A percentile compares a stretch with the other conserved stretches of the same genome.
Evolutionary conservation across 805 yeast species (phyloP).

Genomic region (Ogataea parapolymorpha): DNA sequence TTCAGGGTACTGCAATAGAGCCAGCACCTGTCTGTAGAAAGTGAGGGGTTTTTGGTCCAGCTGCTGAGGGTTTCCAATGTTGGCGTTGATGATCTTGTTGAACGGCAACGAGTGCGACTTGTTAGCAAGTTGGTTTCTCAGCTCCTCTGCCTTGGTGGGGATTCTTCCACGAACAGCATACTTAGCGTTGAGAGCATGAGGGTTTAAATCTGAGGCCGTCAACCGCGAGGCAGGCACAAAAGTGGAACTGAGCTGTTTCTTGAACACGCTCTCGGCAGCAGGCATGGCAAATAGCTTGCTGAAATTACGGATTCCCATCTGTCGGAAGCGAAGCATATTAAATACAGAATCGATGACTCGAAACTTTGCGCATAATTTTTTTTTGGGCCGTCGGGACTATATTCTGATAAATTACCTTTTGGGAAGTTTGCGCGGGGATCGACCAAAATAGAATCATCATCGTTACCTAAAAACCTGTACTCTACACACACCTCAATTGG

Average conservation of each 20-base stretch:
- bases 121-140: constrained; percentile 51
- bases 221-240: constrained; percentile 36
- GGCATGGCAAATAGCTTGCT: constrained; percentile 2
- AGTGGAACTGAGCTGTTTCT: constrained; percentile 9
- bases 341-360: not conserved
- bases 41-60: constrained; percentile 90
- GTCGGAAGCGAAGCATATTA: constrained; percentile 4
- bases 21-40: constrained; percentile 89
- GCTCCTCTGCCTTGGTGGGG: constrained; percentile 90
- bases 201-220: constrained; percentile 57
- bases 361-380: not conserved
- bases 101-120: constrained; percentile 71
- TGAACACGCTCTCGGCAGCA: constrained; percentile 2
- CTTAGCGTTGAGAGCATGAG: constrained; percentile 74
- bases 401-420: not conserved
- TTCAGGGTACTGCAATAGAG: constrained; percentile 82
- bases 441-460: not conserved
- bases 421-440: constrained; percentile 10
- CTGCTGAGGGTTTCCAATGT: constrained; percentile 98
- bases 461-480: not conserved
- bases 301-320: not conserved
- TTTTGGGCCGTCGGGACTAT: not conserved
- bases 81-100: constrained; percentile 75
- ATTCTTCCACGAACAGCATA: constrained; percentile 95
- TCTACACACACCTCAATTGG: constrained; percentile 1